Percentiles rank a stretch among this genome's conserved stretches.
Evolutionary conservation across 1,284 basidiomycete species (phyloP).

Genomic region (Grifola frondosa): DNA sequence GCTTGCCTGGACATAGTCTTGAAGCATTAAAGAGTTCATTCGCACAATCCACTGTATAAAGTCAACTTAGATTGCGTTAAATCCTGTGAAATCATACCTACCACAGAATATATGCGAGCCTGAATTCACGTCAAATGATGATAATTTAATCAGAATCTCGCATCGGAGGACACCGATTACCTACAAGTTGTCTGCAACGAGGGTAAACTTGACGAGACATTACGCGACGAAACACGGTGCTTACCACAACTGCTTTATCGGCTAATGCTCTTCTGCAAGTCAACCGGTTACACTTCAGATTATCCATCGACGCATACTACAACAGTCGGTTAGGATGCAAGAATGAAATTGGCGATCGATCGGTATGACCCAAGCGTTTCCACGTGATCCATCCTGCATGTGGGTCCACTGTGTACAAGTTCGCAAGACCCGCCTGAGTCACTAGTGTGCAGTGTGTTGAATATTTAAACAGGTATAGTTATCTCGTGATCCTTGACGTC

Average conservation of each 20-base stretch:
- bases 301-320: too few species aligned
- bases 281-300: slow-evolving; percentile 73
- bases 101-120: slow-evolving; percentile 85
- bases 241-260: slow-evolving; percentile 80
- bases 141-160: neutral
- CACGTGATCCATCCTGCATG: too few species aligned
- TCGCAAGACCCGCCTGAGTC: too few species aligned
- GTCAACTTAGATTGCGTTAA: neutral
- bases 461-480: too few species aligned
- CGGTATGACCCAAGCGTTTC: too few species aligned
- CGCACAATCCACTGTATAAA: slow-evolving; percentile 71
- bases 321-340: too few species aligned
- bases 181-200: slow-evolving; percentile 35
- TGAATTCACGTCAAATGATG: slow-evolving; percentile 21
- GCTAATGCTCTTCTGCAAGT: slow-evolving; percentile 63
- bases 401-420: too few species aligned
- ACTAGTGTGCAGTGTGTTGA: too few species aligned
- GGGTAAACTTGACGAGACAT: neutral
- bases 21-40: slow-evolving; percentile 77
- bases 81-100: slow-evolving; percentile 33
- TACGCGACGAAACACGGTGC: too few species aligned
- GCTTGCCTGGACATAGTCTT: slow-evolving; percentile 70
- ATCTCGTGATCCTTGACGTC: too few species aligned
- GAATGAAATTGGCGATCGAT: too few species aligned
- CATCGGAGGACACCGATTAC: slow-evolving; percentile 6